Conservation (phyloP, 305 asterid species). For the Fraxinus floribunda region DNA sequence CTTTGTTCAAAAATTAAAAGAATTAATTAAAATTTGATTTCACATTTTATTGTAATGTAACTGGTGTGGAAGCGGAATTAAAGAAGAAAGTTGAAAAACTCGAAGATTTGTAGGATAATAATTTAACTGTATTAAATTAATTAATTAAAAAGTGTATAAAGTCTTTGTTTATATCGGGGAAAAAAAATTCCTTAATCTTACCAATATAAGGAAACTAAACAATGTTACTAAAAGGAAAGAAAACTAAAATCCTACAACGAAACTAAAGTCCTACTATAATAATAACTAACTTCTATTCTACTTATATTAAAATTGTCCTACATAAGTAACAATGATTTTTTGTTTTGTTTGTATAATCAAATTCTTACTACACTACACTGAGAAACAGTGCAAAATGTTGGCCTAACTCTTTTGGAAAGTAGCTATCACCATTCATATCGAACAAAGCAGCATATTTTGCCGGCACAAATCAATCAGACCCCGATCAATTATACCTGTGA, state of each 20-base stretch:
- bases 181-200: neutral
- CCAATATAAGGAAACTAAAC: neutral
- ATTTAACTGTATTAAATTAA: neutral
- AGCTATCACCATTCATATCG: neutral
- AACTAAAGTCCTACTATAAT: neutral
- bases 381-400: neutral
- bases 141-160: neutral
- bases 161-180: neutral
- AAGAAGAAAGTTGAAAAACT: neutral
- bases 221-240: neutral
- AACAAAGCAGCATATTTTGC: neutral
- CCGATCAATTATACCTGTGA: neutral
- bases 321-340: neutral
- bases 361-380: neutral
- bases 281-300: neutral
- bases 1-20: neutral
- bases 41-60: neutral
- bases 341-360: neutral
- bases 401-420: neutral
- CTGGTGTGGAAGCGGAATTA: neutral
- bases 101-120: neutral
- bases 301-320: neutral
- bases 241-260: neutral
- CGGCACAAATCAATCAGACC: neutral
- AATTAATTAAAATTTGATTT: neutral